phyloP scores from a whole-genome alignment of 2,329 filamentous ascomycete genomes.

The Cytospora chrysosperma region DNA sequence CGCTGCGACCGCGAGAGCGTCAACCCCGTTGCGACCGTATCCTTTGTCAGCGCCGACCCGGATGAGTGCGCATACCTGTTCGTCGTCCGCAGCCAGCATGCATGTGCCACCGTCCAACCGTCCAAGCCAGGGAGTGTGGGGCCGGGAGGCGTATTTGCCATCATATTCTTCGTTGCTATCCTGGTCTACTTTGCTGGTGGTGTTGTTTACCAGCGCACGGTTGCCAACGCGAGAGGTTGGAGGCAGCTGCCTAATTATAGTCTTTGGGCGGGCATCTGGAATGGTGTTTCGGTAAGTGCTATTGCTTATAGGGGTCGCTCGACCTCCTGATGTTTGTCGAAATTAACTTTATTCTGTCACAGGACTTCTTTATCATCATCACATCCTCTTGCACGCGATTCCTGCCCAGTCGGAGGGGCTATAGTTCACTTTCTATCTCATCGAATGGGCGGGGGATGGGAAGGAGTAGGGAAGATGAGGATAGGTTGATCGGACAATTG shows the following conservation, averaged over 20 bases:
- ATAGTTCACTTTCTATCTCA: slow-evolving; percentile 61
- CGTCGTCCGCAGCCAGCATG: slow-evolving; percentile 81
- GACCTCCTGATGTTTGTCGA: not conserved
- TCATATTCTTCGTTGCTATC: slow-evolving; percentile 76
- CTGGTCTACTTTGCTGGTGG: slow-evolving; percentile 89
- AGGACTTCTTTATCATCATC: slow-evolving; percentile 67
- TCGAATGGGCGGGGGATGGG: slow-evolving; percentile 44
- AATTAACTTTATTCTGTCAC: slow-evolving; percentile 19
- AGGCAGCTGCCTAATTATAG: slow-evolving; percentile 91
- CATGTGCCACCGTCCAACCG: slow-evolving; percentile 68
- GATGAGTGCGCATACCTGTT: slow-evolving; percentile 97
- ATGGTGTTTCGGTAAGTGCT: slow-evolving; percentile 70
- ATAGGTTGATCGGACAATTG: slow-evolving; percentile 89
- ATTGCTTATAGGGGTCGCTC: slow-evolving; percentile 10
- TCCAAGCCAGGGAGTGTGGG: slow-evolving; percentile 71
- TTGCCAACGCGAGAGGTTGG: slow-evolving; percentile 93
- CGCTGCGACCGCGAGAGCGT: slow-evolving; percentile 84
- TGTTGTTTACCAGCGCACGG: slow-evolving; percentile 91
- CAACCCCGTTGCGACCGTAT: slow-evolving; percentile 65
- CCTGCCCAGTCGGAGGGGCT: slow-evolving; percentile 64
- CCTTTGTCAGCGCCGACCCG: slow-evolving; percentile 79
- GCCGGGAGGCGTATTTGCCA: slow-evolving; percentile 77
- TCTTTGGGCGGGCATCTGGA: slow-evolving; percentile 85
- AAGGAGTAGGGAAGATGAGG: slow-evolving; percentile 74
- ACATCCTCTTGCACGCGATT: slow-evolving; percentile 68